phyloP scores from a whole-genome alignment of 2,329 filamentous ascomycete species.

The Claviceps sorghi region DNA sequence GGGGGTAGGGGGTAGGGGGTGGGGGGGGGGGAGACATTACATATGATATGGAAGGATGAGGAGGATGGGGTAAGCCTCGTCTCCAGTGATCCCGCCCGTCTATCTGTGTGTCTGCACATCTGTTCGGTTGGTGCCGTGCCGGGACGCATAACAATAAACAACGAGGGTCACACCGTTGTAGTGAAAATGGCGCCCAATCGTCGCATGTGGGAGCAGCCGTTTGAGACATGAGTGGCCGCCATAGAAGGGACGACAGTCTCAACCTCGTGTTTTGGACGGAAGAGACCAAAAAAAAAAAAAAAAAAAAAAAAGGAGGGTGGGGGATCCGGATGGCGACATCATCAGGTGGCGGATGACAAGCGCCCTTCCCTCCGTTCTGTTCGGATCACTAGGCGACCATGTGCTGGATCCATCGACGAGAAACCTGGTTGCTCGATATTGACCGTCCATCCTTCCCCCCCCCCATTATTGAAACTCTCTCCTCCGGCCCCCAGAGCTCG shows the following conservation, averaged over 20 bases:
- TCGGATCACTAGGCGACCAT: neutral
- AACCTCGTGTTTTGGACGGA: neutral
- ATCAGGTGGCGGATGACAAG: neutral
- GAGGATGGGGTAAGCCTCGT: neutral
- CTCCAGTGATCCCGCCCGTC: neutral
- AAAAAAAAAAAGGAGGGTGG: too few species aligned
- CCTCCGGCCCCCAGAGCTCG: neutral
- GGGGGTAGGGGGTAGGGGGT: too few species aligned
- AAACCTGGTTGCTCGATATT: neutral
- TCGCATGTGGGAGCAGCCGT: neutral
- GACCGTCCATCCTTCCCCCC: neutral
- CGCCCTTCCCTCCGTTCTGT: neutral
- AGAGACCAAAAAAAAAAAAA: neutral
- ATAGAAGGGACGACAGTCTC: neutral
- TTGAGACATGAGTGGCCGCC: neutral
- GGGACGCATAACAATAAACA: neutral
- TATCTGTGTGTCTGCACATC: neutral
- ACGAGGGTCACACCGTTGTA: neutral
- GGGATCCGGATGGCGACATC: too few species aligned
- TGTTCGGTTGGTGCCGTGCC: neutral
- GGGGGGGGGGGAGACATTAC: too few species aligned
- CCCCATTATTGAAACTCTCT: neutral
- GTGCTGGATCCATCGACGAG: neutral
- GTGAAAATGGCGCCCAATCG: neutral
- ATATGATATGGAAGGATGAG: neutral